Evolutionary conservation across 2,329 filamentous ascomycete species (phyloP).

Genomic region (Zopfia rhizophila): DNA sequence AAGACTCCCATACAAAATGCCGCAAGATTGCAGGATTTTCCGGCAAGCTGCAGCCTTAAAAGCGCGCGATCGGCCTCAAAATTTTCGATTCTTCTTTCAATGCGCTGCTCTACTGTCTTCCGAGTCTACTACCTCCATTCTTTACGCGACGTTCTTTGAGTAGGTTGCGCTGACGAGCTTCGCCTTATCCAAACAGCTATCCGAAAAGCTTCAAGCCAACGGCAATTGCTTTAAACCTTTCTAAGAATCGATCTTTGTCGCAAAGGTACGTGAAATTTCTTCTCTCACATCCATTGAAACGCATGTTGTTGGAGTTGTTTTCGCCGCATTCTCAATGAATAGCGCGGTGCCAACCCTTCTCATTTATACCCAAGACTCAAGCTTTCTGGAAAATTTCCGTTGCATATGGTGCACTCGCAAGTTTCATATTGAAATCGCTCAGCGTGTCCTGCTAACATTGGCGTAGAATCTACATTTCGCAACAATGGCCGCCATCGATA

Average conservation of each 20-base stretch:
- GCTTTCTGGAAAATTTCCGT: slow-evolving; percentile 6
- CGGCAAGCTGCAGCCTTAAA: slow-evolving; percentile 43
- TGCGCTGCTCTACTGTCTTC: slow-evolving; percentile 39
- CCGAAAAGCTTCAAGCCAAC: slow-evolving; percentile 32
- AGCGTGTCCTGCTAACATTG: slow-evolving; percentile 16
- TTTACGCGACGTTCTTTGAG: slow-evolving; percentile 38
- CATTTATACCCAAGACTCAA: slow-evolving; percentile 21
- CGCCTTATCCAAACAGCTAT: slow-evolving; percentile 34
- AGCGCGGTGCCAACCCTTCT: slow-evolving; percentile 28
- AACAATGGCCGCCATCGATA: slow-evolving; percentile 51
- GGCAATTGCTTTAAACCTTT: slow-evolving; percentile 20
- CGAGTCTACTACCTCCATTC: slow-evolving; percentile 31
- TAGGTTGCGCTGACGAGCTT: slow-evolving; percentile 45
- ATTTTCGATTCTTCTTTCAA: slow-evolving; percentile 35
- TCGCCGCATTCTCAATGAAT: slow-evolving; percentile 17
- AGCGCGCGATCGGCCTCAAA: slow-evolving; percentile 33
- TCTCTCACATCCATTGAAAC: slow-evolving; percentile 29
- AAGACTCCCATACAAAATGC: slow-evolving; percentile 46
- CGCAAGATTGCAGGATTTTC: slow-evolving; percentile 49
- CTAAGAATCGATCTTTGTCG: slow-evolving; percentile 27
- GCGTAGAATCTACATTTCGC: slow-evolving; percentile 33
- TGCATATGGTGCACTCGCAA: slow-evolving; percentile 1
- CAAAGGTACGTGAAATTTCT: slow-evolving; percentile 44
- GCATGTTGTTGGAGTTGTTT: slow-evolving; percentile 17
- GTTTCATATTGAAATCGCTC: slow-evolving; percentile 1